A percentile compares a stretch with the other conserved stretches of the same genome.
Evolutionary conservation across 306 rosid genomes (phyloP).

Genomic region (Erythrophleum fordii): DNA sequence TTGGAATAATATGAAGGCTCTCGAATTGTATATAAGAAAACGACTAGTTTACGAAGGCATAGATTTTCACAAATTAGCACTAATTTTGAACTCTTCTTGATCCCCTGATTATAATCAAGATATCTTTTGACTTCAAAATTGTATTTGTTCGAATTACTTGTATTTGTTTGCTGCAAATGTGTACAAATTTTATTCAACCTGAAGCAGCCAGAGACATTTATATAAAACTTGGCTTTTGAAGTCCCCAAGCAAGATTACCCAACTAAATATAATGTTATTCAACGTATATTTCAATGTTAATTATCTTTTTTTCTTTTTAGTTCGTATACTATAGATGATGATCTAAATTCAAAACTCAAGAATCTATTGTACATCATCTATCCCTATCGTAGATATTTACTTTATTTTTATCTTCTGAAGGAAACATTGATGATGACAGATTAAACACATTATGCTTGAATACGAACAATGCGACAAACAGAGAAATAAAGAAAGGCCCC

Average conservation of each 20-base stretch:
- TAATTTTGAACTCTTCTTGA: too few species aligned
- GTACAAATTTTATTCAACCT: too few species aligned
- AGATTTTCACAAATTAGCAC: too few species aligned
- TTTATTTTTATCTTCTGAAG: constrained; percentile 22
- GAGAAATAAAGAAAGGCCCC: constrained; percentile 34
- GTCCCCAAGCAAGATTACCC: neutral
- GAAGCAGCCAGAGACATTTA: too few species aligned
- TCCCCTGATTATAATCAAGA: too few species aligned
- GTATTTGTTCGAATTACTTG: too few species aligned
- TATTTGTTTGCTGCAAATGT: too few species aligned
- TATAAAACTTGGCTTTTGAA: too few species aligned
- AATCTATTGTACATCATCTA: neutral
- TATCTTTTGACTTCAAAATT: too few species aligned
- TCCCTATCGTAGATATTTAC: neutral
- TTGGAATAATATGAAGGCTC: too few species aligned
- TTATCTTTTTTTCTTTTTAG: neutral
- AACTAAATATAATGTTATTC: neutral
- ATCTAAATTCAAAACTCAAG: neutral
- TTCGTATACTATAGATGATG: neutral
- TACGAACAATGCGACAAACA: constrained; percentile 37
- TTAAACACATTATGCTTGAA: constrained; percentile 35
- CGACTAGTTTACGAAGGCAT: too few species aligned
- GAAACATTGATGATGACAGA: constrained; percentile 45
- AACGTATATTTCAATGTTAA: neutral
- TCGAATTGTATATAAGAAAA: too few species aligned